Percentiles rank a stretch among this genome's conserved stretches.
phyloP scores from a whole-genome alignment of 2,329 filamentous ascomycete species.

The Peltaster fructicola region DNA sequence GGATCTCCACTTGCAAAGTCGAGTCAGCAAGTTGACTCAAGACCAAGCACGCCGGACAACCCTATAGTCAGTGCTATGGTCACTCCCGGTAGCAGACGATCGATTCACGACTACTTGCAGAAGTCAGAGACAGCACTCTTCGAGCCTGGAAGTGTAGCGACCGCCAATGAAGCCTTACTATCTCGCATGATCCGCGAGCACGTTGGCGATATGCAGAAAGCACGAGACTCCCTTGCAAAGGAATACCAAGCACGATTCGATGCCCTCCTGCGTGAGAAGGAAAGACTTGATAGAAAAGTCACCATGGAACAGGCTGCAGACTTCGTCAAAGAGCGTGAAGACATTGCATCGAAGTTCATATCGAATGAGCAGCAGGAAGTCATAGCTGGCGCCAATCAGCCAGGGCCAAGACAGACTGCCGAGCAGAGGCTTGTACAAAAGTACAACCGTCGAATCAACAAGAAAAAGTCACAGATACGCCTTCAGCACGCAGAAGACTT shows the following conservation, averaged over 20 bases:
- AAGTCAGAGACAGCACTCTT: conserved; percentile 17
- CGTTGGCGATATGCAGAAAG: conserved; percentile 18
- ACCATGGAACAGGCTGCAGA: conserved; percentile 14
- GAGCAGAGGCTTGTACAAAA: conserved; percentile 18
- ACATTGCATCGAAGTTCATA: conserved; percentile 15
- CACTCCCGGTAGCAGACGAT: too few relatives aligned
- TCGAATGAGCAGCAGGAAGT: conserved; percentile 10
- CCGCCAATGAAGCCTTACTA: conserved; percentile 19
- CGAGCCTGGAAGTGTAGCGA: conserved; percentile 19
- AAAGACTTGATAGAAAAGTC: conserved; percentile 15
- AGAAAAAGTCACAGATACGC: conserved; percentile 19
- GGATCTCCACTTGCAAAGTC: too few relatives aligned
- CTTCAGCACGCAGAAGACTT: conserved; percentile 19
- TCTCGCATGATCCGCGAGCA: conserved; percentile 20
- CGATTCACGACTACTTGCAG: conserved; percentile 21
- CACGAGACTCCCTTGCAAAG: conserved; percentile 17
- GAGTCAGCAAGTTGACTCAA: too few relatives aligned
- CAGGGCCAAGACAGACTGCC: too few relatives aligned
- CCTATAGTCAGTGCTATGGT: too few relatives aligned
- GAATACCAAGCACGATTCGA: conserved; percentile 20
- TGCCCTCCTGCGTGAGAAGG: conserved; percentile 13
- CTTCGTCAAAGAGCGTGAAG: conserved; percentile 17
- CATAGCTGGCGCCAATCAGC: too few relatives aligned
- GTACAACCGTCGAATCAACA: conserved; percentile 17
- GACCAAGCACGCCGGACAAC: too few relatives aligned